These are phyloP conservation scores for Ganoderma sinense DNA, from an alignment of 1,284 basidiomycete species.

Conservation along the genomic window DNA sequence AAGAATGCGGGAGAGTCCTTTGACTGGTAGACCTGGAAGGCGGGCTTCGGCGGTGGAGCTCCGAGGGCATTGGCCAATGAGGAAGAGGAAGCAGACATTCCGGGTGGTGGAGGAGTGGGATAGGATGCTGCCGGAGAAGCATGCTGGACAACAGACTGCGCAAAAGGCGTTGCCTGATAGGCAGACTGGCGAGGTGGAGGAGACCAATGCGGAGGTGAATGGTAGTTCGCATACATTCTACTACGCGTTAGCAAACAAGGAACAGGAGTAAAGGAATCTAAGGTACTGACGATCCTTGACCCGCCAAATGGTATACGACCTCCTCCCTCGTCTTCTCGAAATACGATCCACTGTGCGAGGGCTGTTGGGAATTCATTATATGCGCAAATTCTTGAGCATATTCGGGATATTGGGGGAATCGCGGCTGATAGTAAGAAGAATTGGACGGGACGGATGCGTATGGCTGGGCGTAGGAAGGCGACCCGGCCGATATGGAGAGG, in stretches of 20 bases:
- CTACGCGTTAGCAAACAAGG: not conserved
- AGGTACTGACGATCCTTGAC: constrained; percentile 47
- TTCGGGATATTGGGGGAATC: constrained; percentile 62
- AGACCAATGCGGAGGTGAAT: constrained; percentile 38
- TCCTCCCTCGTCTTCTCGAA: constrained; percentile 63
- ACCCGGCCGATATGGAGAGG: constrained; percentile 60
- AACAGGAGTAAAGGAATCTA: not conserved
- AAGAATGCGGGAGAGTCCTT: constrained; percentile 70
- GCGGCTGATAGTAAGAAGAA: constrained; percentile 50
- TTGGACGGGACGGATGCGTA: constrained; percentile 53
- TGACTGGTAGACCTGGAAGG: constrained; percentile 48
- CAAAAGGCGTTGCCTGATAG: constrained; percentile 61
- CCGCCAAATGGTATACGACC: constrained; percentile 56
- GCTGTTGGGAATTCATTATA: constrained; percentile 49
- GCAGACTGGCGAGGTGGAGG: constrained; percentile 48
- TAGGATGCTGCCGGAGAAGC: constrained; percentile 64
- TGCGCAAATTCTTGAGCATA: constrained; percentile 62
- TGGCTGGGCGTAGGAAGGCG: constrained; percentile 69
- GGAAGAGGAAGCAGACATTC: constrained; percentile 68
- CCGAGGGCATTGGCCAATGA: constrained; percentile 78
- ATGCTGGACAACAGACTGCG: constrained; percentile 69
- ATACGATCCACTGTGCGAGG: constrained; percentile 52
- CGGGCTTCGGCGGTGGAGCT: constrained; percentile 46
- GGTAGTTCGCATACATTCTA: constrained; percentile 35
- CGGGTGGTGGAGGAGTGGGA: constrained; percentile 73